Percentiles rank a stretch among this genome's conserved stretches.
Conservation (phyloP, 1,284 basidiomycete genomes). For the Xerocomus amazonicus region DNA sequence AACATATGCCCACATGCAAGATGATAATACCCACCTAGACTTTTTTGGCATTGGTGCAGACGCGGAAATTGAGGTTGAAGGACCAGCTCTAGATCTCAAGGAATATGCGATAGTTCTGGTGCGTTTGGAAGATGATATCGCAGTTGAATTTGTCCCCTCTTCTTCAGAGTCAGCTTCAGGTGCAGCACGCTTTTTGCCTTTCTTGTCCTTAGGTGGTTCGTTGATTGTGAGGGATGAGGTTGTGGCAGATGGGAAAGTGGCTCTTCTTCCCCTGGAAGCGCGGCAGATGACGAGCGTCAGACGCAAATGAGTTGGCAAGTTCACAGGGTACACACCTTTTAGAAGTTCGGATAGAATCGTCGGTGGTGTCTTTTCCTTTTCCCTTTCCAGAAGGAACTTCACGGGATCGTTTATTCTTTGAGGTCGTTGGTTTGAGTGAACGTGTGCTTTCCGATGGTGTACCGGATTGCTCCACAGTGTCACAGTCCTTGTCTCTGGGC, state of each 20-base stretch:
- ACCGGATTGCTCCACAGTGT: slow-evolving; percentile 40
- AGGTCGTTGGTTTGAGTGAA: slow-evolving; percentile 39
- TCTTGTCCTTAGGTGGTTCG: slow-evolving; percentile 67
- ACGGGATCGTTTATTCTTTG: slow-evolving; percentile 53
- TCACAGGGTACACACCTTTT: slow-evolving; percentile 54
- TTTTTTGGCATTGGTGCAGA: slow-evolving; percentile 69
- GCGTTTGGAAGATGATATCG: slow-evolving; percentile 52
- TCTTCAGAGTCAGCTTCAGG: slow-evolving; percentile 67
- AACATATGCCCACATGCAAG: slow-evolving; percentile 13
- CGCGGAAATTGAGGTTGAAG: slow-evolving; percentile 38
- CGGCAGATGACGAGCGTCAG: slow-evolving; percentile 26
- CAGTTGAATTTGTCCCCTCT: slow-evolving; percentile 41
- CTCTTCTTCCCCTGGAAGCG: slow-evolving; percentile 52
- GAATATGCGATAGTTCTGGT: slow-evolving; percentile 56
- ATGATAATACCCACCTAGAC: slow-evolving; percentile 44
- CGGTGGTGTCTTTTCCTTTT: slow-evolving; percentile 56
- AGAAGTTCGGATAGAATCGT: slow-evolving; percentile 46
- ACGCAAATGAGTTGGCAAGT: slow-evolving; percentile 13
- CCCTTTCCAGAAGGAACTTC: slow-evolving; percentile 53
- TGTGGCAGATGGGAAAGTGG: slow-evolving; percentile 44
- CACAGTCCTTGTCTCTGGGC: slow-evolving; percentile 40
- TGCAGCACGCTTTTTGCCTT: slow-evolving; percentile 82
- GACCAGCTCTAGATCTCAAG: slow-evolving; percentile 56
- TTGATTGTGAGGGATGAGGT: slow-evolving; percentile 60
- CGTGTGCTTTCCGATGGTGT: slow-evolving; percentile 39